Evolutionary conservation across 257 asterid species (phyloP).

Genomic region (Solanum appendiculatum): DNA sequence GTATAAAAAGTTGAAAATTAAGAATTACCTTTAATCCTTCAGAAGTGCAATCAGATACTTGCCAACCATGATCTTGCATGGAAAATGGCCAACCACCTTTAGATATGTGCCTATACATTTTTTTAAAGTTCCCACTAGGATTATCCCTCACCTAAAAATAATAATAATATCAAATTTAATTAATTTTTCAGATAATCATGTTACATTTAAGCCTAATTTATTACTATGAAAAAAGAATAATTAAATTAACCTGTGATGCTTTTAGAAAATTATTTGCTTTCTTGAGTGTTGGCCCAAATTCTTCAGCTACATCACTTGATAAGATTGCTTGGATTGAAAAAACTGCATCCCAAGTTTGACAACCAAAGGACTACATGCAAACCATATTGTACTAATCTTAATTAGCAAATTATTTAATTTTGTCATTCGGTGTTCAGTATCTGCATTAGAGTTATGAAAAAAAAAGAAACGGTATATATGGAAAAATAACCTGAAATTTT

Average conservation of each 20-base stretch:
- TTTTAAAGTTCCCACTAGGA: constrained; percentile 24
- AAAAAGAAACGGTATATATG: not conserved
- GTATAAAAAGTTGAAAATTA: not conserved
- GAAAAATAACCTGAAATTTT: constrained; percentile 40
- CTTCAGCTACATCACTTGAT: constrained; percentile 26
- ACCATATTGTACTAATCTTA: not conserved
- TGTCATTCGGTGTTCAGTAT: rapidly evolving
- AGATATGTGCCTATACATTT: constrained; percentile 40
- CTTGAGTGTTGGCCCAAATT: constrained; percentile 20
- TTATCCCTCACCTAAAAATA: constrained; percentile 26
- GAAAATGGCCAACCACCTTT: constrained; percentile 56
- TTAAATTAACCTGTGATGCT: constrained; percentile 43
- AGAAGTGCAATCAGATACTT: constrained; percentile 47
- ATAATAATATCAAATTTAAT: not conserved
- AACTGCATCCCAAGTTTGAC: constrained; percentile 51
- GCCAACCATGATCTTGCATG: constrained; percentile 56
- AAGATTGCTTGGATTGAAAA: constrained; percentile 46
- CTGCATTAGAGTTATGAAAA: too few species aligned
- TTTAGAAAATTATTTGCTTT: constrained; percentile 44
- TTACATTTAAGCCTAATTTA: not conserved
- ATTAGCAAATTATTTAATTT: not conserved
- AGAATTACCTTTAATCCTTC: constrained; percentile 41
- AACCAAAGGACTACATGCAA: constrained; percentile 30
- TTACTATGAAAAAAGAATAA: not conserved
- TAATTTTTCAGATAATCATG: not conserved